phyloP scores from a whole-genome alignment of 306 rosid species.

The Myrica gale region DNA sequence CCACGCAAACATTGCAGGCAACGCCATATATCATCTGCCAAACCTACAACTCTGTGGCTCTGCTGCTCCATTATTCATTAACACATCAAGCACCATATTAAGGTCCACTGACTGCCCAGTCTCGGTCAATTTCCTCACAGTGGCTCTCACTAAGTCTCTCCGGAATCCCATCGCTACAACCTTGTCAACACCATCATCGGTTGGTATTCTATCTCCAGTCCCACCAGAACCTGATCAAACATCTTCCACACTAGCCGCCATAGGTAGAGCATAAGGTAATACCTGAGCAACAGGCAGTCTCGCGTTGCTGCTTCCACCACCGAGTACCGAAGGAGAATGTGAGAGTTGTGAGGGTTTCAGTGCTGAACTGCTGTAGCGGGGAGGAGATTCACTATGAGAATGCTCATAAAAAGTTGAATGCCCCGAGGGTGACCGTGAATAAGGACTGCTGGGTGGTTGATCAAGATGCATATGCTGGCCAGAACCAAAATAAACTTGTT shows the following conservation, averaged over 20 bases:
- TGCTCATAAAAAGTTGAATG: slow-evolving; percentile 20
- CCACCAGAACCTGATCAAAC: neutral
- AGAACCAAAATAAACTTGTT: slow-evolving; percentile 26
- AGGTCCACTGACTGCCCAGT: neutral
- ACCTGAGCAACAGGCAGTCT: neutral
- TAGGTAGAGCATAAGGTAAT: too few species aligned
- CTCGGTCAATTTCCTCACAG: neutral
- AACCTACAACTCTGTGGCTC: too few species aligned
- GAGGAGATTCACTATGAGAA: slow-evolving; percentile 21
- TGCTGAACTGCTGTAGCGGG: slow-evolving; percentile 19
- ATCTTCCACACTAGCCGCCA: neutral
- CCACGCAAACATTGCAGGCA: neutral
- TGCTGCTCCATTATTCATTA: too few species aligned
- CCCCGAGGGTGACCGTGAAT: slow-evolving; percentile 17
- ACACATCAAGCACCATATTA: neutral
- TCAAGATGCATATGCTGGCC: slow-evolving; percentile 5
- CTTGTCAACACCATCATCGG: neutral
- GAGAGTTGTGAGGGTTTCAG: slow-evolving; percentile 10
- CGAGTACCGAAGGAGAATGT: slow-evolving; percentile 9
- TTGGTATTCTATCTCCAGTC: neutral
- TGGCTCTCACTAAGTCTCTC: neutral
- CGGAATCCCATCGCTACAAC: neutral
- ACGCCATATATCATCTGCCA: neutral
- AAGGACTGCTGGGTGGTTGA: slow-evolving; percentile 20
- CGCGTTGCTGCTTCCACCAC: slow-evolving; percentile 23